Percentiles rank a stretch among this genome's conserved stretches.
Conservation (phyloP, 129 eudicot genomes). For the Gnaphalium uliginosum region DNA sequence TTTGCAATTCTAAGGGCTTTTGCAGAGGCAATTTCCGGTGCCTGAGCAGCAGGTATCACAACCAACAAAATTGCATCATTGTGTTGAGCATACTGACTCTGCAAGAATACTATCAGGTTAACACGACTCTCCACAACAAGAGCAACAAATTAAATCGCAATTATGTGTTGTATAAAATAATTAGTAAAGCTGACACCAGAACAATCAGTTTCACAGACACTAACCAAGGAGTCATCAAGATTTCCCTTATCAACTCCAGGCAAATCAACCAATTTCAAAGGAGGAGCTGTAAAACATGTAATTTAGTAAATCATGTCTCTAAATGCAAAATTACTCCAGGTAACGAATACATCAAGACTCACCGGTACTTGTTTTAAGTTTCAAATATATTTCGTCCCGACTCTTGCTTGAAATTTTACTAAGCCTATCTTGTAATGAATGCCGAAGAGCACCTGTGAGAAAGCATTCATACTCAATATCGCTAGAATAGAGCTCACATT, state of each 20-base stretch:
- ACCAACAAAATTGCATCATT: conserved; percentile 89
- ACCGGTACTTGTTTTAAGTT: conserved; percentile 98
- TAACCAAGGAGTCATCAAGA: conserved; percentile 90
- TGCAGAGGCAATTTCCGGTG: conserved; percentile 85
- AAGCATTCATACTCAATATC: conserved; percentile 23
- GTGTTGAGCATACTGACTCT: conserved; percentile 88
- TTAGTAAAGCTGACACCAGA: not conserved
- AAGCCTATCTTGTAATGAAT: conserved; percentile 91
- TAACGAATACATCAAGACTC: conserved; percentile 25
- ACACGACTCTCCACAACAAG: not conserved
- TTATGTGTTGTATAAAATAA: conserved; percentile 8
- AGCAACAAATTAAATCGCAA: not conserved
- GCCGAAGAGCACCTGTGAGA: conserved; percentile 83
- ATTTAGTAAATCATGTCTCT: not conserved
- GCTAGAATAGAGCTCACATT: conserved; percentile 25
- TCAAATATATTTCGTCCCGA: conserved; percentile 83
- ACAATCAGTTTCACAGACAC: conserved; percentile 22
- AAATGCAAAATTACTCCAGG: not conserved
- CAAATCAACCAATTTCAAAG: conserved; percentile 86
- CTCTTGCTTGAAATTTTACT: conserved; percentile 89
- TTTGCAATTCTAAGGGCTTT: conserved; percentile 93
- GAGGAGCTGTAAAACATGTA: conserved; percentile 63
- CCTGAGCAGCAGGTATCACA: conserved; percentile 86
- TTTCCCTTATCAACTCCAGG: conserved; percentile 95
- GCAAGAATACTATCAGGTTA: conserved; percentile 20